These are phyloP conservation scores for Pseudogymnoascus sp. DNA, from an alignment of 2,329 filamentous ascomycete genomes.

Conservation along the genomic window DNA sequence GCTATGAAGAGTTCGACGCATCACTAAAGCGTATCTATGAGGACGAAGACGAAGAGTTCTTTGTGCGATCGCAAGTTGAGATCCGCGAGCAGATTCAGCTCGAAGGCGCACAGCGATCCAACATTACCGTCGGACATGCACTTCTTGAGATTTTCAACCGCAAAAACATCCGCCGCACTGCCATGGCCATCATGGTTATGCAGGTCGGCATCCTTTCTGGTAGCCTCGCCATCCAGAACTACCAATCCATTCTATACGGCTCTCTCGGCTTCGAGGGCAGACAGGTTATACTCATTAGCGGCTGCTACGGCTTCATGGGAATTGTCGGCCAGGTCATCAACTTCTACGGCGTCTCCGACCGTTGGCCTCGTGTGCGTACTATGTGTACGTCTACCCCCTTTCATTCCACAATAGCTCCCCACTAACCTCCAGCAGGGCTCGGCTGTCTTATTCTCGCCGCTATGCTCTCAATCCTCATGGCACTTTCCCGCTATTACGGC, in stretches of 20 bases:
- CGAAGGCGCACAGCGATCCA: slow-evolving; percentile 13
- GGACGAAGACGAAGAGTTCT: slow-evolving; percentile 20
- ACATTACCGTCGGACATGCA: neutral
- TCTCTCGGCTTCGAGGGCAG: slow-evolving; percentile 40
- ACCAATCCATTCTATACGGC: slow-evolving; percentile 30
- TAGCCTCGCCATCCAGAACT: slow-evolving; percentile 28
- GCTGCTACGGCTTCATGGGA: slow-evolving; percentile 32
- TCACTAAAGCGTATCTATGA: slow-evolving; percentile 21
- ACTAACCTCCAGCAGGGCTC: slow-evolving; percentile 20
- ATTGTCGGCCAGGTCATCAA: slow-evolving; percentile 27
- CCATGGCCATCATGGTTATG: slow-evolving; percentile 26
- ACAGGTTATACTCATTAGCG: slow-evolving; percentile 39
- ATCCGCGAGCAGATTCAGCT: slow-evolving; percentile 23
- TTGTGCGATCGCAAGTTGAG: slow-evolving; percentile 20
- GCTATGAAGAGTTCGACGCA: slow-evolving; percentile 22
- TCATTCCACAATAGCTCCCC: slow-evolving; percentile 13
- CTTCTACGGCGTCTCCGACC: slow-evolving; percentile 24
- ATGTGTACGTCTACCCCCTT: slow-evolving; percentile 11
- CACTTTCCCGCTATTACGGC: slow-evolving; percentile 18
- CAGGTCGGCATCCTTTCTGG: slow-evolving; percentile 28
- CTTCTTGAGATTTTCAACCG: slow-evolving; percentile 24
- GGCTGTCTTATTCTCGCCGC: slow-evolving; percentile 20
- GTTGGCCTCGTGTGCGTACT: slow-evolving; percentile 23
- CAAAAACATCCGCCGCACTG: slow-evolving; percentile 24
- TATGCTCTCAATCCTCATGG: slow-evolving; percentile 25